Conservation (phyloP, 164 flowering plant species). For the Chimonanthus salicifolius region DNA sequence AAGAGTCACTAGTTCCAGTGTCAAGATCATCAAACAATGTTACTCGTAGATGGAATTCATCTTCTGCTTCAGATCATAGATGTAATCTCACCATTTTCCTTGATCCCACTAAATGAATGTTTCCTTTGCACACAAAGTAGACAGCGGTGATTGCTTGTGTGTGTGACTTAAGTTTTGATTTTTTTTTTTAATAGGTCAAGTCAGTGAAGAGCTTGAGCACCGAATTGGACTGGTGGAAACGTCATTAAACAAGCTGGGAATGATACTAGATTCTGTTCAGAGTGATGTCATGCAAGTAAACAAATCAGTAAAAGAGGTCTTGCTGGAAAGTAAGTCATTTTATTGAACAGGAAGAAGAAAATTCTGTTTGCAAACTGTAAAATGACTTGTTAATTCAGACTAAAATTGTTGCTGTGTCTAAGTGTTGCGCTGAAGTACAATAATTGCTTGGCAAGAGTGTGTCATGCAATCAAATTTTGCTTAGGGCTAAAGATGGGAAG, state of each 20-base stretch:
- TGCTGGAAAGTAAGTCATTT: slow-evolving; percentile 57
- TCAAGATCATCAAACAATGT: slow-evolving; percentile 60
- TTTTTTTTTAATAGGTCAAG: slow-evolving; percentile 47
- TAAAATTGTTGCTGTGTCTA: not conserved
- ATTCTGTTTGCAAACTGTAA: not conserved
- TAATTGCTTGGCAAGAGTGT: not conserved
- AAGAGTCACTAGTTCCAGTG: slow-evolving; percentile 56
- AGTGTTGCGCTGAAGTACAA: not conserved
- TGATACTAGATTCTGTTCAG: slow-evolving; percentile 85
- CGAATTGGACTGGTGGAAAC: slow-evolving; percentile 71
- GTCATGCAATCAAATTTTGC: not conserved
- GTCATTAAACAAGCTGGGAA: slow-evolving; percentile 60
- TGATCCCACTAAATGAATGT: not conserved
- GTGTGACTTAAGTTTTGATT: slow-evolving; percentile 13
- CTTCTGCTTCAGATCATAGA: slow-evolving; percentile 43
- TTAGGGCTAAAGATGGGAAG: not conserved
- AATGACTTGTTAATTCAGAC: not conserved
- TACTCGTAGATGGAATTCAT: slow-evolving; percentile 61
- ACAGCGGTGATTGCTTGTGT: not conserved
- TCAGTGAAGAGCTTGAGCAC: slow-evolving; percentile 71
- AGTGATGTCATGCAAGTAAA: slow-evolving; percentile 83
- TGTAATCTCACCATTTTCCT: slow-evolving; percentile 33
- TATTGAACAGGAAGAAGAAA: not conserved
- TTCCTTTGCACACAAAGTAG: not conserved
- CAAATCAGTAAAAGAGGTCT: slow-evolving; percentile 67